Conservation (phyloP, 2,329 filamentous ascomycete species). For the Aspergillus persii region DNA sequence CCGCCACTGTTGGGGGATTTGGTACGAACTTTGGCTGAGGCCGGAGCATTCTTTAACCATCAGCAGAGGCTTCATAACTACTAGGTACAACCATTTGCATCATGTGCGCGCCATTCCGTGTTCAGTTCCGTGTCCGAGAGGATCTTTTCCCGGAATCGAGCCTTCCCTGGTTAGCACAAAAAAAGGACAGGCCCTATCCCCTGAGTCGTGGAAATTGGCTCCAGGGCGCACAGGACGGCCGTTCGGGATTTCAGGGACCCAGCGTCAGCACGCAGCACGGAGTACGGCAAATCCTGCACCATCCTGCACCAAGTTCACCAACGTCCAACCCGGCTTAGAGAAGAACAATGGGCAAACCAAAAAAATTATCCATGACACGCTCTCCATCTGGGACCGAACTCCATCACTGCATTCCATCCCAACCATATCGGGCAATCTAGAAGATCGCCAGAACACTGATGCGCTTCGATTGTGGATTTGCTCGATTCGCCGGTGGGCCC, state of each 20-base stretch:
- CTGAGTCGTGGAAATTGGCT: neutral
- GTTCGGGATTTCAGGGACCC: neutral
- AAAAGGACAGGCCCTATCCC: neutral
- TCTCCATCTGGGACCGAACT: neutral
- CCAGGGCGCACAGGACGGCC: neutral
- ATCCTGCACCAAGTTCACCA: neutral
- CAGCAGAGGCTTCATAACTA: neutral
- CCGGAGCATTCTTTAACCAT: neutral
- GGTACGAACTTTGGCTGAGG: neutral
- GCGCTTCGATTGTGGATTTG: neutral
- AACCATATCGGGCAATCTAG: neutral
- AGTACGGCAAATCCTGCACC: too few species aligned
- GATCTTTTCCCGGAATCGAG: neutral
- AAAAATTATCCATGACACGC: neutral
- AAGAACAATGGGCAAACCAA: neutral
- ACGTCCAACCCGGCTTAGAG: neutral
- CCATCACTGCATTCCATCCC: neutral
- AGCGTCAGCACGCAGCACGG: too few species aligned
- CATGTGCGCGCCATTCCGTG: neutral
- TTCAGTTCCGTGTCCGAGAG: neutral
- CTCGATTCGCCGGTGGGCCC: neutral
- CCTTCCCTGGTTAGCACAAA: neutral
- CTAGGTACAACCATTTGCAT: neutral
- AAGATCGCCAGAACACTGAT: neutral
- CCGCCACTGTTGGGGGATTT: neutral